Conservation (phyloP, 2,329 filamentous ascomycete genomes). For the Acrodontium crateriforme region DNA sequence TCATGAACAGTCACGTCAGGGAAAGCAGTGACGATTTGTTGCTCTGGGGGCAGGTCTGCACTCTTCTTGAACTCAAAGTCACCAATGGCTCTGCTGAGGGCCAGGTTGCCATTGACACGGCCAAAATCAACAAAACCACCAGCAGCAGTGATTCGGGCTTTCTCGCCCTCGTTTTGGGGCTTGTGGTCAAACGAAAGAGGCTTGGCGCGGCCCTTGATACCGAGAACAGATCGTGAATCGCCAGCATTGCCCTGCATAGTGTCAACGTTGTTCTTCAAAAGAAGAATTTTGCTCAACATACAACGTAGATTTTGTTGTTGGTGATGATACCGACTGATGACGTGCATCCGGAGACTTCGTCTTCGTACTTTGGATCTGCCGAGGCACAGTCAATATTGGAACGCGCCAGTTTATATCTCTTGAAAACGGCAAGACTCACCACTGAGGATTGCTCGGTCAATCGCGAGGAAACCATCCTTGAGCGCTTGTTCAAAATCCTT, state of each 20-base stretch:
- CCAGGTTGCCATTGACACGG: slow-evolving; percentile 94
- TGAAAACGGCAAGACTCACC: too few species aligned
- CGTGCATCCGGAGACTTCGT: slow-evolving; percentile 96
- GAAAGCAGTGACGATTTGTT: slow-evolving; percentile 95
- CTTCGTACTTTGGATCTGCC: slow-evolving; percentile 87
- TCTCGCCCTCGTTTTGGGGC: slow-evolving; percentile 95
- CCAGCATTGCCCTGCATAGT: slow-evolving; percentile 73
- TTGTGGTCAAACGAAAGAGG: slow-evolving; percentile 99
- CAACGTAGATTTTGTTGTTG: slow-evolving; percentile 84
- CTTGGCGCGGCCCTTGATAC: slow-evolving; percentile 93
- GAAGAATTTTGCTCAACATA: slow-evolving; percentile 39
- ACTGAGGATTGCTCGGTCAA: slow-evolving; percentile 86
- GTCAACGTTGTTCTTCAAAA: slow-evolving; percentile 6
- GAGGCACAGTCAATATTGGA: slow-evolving; percentile 4
- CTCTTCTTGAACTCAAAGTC: slow-evolving; percentile 99
- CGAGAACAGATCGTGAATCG: slow-evolving; percentile 86
- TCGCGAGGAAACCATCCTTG: slow-evolving; percentile 94
- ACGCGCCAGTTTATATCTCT: too few species aligned
- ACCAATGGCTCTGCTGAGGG: slow-evolving; percentile 89
- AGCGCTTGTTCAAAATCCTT: slow-evolving; percentile 89
- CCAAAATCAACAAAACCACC: slow-evolving; percentile 98
- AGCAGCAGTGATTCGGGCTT: slow-evolving; percentile 86
- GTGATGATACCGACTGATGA: slow-evolving; percentile 84
- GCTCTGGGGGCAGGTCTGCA: slow-evolving; percentile 88
- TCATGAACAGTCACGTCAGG: slow-evolving; percentile 90